phyloP scores from a whole-genome alignment of 176 grass and related monocot genomes.

The Saccharum spontaneum region DNA sequence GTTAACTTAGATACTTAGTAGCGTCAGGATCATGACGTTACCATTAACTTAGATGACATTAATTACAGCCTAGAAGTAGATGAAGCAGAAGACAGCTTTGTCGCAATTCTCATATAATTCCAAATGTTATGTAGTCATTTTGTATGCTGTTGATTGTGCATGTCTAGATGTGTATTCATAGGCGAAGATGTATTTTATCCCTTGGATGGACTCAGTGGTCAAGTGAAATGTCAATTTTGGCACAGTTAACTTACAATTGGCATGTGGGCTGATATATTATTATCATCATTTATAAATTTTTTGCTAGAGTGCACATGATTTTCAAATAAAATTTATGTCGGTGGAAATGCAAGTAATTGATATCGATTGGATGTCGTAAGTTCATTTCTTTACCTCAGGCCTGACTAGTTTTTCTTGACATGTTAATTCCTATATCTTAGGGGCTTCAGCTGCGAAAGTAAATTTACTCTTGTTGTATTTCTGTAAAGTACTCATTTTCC shows the following conservation, averaged over 20 bases:
- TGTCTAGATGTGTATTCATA: background rate
- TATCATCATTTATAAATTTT: background rate
- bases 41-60: background rate
- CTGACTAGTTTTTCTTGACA: background rate
- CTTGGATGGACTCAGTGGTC: background rate
- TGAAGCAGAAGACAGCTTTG: constrained; percentile 21
- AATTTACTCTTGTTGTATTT: background rate
- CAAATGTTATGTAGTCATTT: background rate
- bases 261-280: background rate
- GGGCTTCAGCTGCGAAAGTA: background rate
- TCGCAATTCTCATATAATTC: background rate
- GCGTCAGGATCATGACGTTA: background rate
- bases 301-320: background rate
- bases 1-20: background rate
- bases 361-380: background rate
- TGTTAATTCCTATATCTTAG: background rate
- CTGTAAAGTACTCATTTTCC: background rate
- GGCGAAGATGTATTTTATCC: background rate
- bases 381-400: background rate
- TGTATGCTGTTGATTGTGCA: background rate
- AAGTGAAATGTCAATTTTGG: background rate
- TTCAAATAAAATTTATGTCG: background rate
- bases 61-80: background rate
- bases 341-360: background rate
- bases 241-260: background rate